These are phyloP conservation scores for Lepidium africanum DNA, from an alignment of 345 rosid species.

Conservation along the genomic window DNA sequence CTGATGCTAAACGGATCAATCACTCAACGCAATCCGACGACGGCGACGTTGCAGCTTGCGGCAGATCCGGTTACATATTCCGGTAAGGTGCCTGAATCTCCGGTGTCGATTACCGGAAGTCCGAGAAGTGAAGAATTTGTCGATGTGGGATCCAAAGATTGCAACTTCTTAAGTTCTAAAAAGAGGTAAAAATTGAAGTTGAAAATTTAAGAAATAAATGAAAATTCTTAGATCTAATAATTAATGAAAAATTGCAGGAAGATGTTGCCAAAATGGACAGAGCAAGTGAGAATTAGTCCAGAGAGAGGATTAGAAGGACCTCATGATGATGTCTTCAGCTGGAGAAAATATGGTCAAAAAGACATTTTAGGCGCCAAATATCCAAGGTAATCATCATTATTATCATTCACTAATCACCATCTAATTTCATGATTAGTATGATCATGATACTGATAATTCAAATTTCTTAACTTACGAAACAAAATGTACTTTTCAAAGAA, in stretches of 20 bases:
- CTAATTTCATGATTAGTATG: too few species aligned
- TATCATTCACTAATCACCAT: background rate
- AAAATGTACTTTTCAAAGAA: too few species aligned
- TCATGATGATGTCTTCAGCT: conserved; percentile 62
- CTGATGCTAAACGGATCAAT: conserved; percentile 30
- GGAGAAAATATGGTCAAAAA: conserved; percentile 97
- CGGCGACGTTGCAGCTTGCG: background rate
- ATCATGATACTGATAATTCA: too few species aligned
- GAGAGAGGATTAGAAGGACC: conserved; percentile 64
- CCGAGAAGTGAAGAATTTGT: conserved; percentile 53
- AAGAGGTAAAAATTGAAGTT: conserved; percentile 43
- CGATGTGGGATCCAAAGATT: conserved; percentile 24
- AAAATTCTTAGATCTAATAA: too few species aligned
- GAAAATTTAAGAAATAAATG: too few species aligned
- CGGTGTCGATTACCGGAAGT: conserved; percentile 49
- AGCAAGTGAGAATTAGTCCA: conserved; percentile 51
- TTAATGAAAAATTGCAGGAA: conserved; percentile 33
- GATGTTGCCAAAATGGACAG: conserved; percentile 52
- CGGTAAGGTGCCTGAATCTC: conserved; percentile 40
- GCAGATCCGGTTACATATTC: background rate
- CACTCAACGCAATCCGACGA: conserved; percentile 17
- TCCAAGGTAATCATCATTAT: conserved; percentile 52
- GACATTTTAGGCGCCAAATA: conserved; percentile 76
- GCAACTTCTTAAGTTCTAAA: conserved; percentile 33
- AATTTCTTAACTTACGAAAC: too few species aligned